Evolutionary conservation across 2,329 filamentous ascomycete genomes (phyloP), one percentile per base, ranked within the genome.

Genomic region (Colletotrichum costaricense): DNA sequence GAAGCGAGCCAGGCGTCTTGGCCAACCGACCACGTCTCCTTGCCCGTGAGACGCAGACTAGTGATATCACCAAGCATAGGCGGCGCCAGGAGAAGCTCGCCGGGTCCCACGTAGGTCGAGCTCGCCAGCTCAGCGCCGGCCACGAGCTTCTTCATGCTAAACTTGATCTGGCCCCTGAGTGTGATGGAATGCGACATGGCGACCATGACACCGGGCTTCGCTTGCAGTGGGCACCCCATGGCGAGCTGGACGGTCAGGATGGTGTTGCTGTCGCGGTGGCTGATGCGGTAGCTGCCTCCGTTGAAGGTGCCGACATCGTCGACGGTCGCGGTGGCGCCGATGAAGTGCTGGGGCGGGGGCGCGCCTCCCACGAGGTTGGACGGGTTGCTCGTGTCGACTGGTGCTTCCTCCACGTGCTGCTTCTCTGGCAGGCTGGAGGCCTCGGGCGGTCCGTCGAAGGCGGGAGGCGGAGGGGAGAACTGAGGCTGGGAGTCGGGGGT

Each of bases 291-390:
- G 79, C 94, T 96, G 14, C 97, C 97, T 19, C 97, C 97, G 80
- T 98, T 98, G 86, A 98, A 99, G 0, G 93, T 97, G n/a, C 97
- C 97, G 2, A 97, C 91, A 77, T 98, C 95, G 81, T 98, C 97
- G 35, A 91, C 86, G 1, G 89, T 88, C 0, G 92, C 85, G 38
- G 63, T 72, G 0, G 89, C 91, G 35, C 93, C 94, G 6, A 87
- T 81, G 75, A 96, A 95, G 70, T 93, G 88, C 38, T 84, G 82
- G 19, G 84, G 82, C 7, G 83, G 79, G 12, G 84, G 86, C 4
- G 84, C 86, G 33, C 82, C 82, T 12, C 80, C 79, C 24, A 82
- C 78, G 58, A 84, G 79, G 75, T 82, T 81, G 33, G 80, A 76
- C 19, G 81, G 76, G 28, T 82, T 78, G 19, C 76, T 78, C 5